A percentile compares a stretch with the other conserved stretches of the same genome.
Conservation (phyloP, 495 filamentous ascomycete genomes). For the Trichoderma asperelloides region DNA sequence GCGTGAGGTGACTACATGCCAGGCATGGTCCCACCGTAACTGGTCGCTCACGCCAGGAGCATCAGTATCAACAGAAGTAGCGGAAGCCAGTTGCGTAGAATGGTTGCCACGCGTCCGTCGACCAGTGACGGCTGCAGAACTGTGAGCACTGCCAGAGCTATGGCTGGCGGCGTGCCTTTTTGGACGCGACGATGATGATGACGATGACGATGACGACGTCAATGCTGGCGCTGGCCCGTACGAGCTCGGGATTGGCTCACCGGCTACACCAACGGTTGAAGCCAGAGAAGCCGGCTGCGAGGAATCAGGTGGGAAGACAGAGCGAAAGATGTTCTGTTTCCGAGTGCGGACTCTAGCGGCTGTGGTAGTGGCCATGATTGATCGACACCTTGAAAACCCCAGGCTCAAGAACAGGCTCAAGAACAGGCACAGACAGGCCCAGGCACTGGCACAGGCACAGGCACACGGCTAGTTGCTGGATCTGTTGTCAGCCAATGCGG, state of each 20-base stretch:
- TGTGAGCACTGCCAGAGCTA: neutral
- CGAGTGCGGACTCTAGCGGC: slow-evolving; percentile 32
- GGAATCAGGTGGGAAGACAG: slow-evolving; percentile 39
- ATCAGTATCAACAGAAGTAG: too few relatives aligned
- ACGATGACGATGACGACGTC: slow-evolving; percentile 13
- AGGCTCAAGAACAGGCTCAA: too few relatives aligned
- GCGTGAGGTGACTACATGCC: slow-evolving; percentile 56
- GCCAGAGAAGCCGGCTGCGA: slow-evolving; percentile 34
- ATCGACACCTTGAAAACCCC: neutral
- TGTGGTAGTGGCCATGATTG: slow-evolving; percentile 20
- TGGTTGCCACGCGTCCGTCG: slow-evolving; percentile 6
- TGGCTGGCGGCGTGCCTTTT: neutral
- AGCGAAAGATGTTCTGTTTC: slow-evolving; percentile 38
- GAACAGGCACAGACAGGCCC: neutral
- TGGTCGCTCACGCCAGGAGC: slow-evolving; percentile 35
- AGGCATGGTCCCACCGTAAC: slow-evolving; percentile 56
- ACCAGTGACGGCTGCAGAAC: neutral
- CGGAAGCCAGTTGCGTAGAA: neutral
- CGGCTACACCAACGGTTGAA: slow-evolving; percentile 23
- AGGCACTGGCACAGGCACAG: neutral
- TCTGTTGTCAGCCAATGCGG: too few relatives aligned
- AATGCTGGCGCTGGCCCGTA: slow-evolving; percentile 22
- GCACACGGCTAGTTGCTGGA: neutral
- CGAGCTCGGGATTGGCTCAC: slow-evolving; percentile 23
- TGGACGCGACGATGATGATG: slow-evolving; percentile 7